Evolutionary conservation across 2,329 filamentous ascomycete genomes (phyloP).

Genomic region (Alternaria arbusti): DNA sequence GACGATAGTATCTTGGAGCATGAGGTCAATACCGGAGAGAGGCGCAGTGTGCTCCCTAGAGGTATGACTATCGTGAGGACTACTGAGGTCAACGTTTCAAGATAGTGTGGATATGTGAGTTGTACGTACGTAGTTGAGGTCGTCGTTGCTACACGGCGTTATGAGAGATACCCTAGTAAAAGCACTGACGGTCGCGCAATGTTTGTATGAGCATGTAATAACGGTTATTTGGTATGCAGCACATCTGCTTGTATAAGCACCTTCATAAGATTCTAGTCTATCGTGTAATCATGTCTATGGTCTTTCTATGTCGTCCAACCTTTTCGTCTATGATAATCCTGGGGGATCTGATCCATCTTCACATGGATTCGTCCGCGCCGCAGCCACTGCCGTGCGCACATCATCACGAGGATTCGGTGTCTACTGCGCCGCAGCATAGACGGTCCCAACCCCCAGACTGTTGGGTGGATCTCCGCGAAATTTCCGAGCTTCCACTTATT

Average conservation of each 20-base stretch:
- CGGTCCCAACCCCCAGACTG: not conserved
- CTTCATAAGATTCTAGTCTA: slow-evolving; percentile 17
- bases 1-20: slow-evolving; percentile 8
- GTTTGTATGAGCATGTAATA: not conserved
- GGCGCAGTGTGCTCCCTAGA: slow-evolving; percentile 9
- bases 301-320: slow-evolving; percentile 12
- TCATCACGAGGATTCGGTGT: not conserved
- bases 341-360: not conserved
- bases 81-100: slow-evolving; percentile 24
- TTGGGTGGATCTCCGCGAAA: not conserved
- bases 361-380: not conserved
- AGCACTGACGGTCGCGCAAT: not conserved
- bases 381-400: not conserved
- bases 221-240: not conserved
- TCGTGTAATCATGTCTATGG: slow-evolving; percentile 16
- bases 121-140: not conserved
- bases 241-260: not conserved
- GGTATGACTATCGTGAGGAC: slow-evolving; percentile 25
- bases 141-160: not conserved
- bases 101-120: not conserved
- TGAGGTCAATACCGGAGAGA: slow-evolving; percentile 9
- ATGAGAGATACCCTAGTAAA: not conserved
- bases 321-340: not conserved
- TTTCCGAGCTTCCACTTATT: slow-evolving; percentile 16
- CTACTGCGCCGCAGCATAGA: slow-evolving; percentile 2